A percentile compares a stretch with the other conserved stretches of the same genome.
Evolutionary conservation across 2,329 filamentous ascomycete species (phyloP).

Genomic region (Alternaria arbusti): DNA sequence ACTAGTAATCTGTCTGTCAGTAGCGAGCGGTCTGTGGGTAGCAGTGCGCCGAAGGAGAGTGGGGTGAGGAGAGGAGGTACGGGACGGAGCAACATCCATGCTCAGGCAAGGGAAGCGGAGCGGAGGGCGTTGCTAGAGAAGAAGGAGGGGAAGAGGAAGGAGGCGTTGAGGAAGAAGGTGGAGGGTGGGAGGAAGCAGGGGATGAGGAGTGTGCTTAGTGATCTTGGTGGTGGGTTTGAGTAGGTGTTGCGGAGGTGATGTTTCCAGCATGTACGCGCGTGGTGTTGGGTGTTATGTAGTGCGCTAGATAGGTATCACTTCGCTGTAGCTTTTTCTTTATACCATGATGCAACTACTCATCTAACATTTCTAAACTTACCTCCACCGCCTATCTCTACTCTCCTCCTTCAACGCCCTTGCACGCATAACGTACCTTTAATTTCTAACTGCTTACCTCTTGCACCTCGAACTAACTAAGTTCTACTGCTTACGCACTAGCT

Average conservation of each 20-base stretch:
- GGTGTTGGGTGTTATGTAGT: not conserved
- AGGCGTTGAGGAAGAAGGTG: slow-evolving; percentile 55
- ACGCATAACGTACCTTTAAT: not conserved
- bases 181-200: slow-evolving; percentile 30
- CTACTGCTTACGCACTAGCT: not conserved
- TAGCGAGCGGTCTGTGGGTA: slow-evolving; percentile 43
- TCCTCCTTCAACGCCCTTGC: not conserved
- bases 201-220: slow-evolving; percentile 42
- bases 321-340: not conserved
- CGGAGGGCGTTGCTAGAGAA: slow-evolving; percentile 58
- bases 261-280: not conserved
- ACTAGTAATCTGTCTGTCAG: slow-evolving; percentile 61
- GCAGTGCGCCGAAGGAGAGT: slow-evolving; percentile 34
- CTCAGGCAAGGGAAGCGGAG: slow-evolving; percentile 65
- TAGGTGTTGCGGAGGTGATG: slow-evolving; percentile 13
- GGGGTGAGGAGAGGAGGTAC: slow-evolving; percentile 57
- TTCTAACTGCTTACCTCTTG: not conserved
- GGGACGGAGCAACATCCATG: slow-evolving; percentile 67
- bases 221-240: slow-evolving; percentile 46
- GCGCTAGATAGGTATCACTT: not conserved
- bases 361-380: not conserved
- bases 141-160: slow-evolving; percentile 58
- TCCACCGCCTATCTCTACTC: not conserved
- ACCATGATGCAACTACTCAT: not conserved
- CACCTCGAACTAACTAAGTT: not conserved